Conservation (phyloP, 2,329 filamentous ascomycete genomes). For the Pezicula radicicola region DNA sequence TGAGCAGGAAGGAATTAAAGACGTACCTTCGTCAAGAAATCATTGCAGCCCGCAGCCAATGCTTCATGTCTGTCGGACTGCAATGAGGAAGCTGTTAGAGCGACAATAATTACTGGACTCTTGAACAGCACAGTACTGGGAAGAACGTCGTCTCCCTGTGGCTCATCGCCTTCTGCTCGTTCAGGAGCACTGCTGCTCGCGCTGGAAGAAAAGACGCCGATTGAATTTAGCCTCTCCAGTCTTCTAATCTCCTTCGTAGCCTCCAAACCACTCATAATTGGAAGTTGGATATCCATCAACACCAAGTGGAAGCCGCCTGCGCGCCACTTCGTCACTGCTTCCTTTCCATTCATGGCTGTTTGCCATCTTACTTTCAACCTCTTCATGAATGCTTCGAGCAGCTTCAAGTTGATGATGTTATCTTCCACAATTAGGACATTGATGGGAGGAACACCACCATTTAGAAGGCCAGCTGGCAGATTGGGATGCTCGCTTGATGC, state of each 20-base stretch:
- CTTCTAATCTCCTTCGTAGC: constrained; percentile 93
- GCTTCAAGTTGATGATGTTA: constrained; percentile 94
- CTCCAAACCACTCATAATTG: constrained; percentile 92
- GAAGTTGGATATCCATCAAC: constrained; percentile 97
- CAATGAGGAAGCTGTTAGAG: constrained; percentile 87
- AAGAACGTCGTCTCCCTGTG: constrained; percentile 66
- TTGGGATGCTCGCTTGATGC: constrained; percentile 38
- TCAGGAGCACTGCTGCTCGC: constrained; percentile 50
- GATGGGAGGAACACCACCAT: constrained; percentile 86
- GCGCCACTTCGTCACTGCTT: constrained; percentile 92
- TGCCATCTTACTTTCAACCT: constrained; percentile 93
- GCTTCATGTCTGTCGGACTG: constrained; percentile 96
- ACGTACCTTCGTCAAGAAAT: constrained; percentile 92
- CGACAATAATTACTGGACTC: constrained; percentile 96
- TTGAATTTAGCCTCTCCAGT: constrained; percentile 84
- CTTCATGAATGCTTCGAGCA: constrained; percentile 95
- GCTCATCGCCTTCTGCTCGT: constrained; percentile 39
- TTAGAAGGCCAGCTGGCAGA: constrained; percentile 64
- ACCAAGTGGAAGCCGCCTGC: constrained; percentile 92
- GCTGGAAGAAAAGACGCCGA: constrained; percentile 82
- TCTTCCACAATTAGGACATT: constrained; percentile 98
- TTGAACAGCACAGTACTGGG: constrained; percentile 75
- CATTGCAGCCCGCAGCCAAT: constrained; percentile 92
- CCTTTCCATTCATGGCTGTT: constrained; percentile 92
- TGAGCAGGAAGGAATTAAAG: neutral